Conservation (phyloP, 75 land plant genomes). For the Picea glauca region DNA sequence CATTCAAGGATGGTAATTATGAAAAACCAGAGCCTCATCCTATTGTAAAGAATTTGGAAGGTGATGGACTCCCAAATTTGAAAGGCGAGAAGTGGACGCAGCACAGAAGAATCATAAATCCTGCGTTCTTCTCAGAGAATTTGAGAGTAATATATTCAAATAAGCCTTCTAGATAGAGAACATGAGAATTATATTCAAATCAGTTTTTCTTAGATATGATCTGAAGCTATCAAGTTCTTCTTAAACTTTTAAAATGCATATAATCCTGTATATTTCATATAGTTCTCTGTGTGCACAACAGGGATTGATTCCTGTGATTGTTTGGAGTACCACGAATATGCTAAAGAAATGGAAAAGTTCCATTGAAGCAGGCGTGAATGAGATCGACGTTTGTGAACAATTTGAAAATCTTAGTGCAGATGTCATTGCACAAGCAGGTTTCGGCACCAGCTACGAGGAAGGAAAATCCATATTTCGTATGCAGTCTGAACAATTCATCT, state of each 20-base stretch:
- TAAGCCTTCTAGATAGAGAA: slow-evolving; percentile 16
- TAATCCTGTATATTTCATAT: not conserved
- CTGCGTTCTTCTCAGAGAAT: slow-evolving; percentile 14
- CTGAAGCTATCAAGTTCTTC: not conserved
- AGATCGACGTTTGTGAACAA: slow-evolving; percentile 60
- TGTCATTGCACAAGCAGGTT: slow-evolving; percentile 66
- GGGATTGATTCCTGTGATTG: slow-evolving; percentile 34
- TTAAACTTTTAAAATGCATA: not conserved
- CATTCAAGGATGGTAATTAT: slow-evolving; percentile 38
- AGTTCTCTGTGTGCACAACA: not conserved
- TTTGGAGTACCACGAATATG: slow-evolving; percentile 29
- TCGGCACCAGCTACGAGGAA: slow-evolving; percentile 69
- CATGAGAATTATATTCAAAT: slow-evolving; percentile 18
- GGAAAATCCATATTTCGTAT: slow-evolving; percentile 53
- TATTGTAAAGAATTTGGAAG: slow-evolving; percentile 12
- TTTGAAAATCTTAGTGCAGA: slow-evolving; percentile 44
- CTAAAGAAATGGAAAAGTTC: slow-evolving; percentile 42
- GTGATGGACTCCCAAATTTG: slow-evolving; percentile 1
- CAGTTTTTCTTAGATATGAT: not conserved
- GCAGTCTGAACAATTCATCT: slow-evolving; percentile 32
- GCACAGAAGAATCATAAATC: slow-evolving; percentile 6
- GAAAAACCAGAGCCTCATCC: slow-evolving; percentile 53
- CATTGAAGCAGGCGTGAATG: slow-evolving; percentile 28
- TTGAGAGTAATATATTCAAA: slow-evolving; percentile 7
- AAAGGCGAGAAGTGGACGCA: slow-evolving; percentile 16